Conservation (phyloP, 805 yeast genomes). For the Debaryomyces tyrocola region DNA sequence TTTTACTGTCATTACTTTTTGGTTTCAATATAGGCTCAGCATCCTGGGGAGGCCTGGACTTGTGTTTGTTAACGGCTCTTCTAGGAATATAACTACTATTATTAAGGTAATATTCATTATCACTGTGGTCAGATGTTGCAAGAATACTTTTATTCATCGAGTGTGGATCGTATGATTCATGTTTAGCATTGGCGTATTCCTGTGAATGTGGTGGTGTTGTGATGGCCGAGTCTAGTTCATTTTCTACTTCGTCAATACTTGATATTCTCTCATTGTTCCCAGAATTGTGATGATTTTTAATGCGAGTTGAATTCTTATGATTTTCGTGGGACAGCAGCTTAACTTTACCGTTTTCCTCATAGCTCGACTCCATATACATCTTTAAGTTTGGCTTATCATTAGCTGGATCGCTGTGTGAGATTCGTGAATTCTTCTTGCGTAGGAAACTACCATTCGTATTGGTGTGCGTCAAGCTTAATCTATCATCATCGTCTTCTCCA, state of each 20-base stretch:
- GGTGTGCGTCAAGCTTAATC: constrained; percentile 11
- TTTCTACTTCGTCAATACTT: background rate
- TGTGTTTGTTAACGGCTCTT: constrained; percentile 1
- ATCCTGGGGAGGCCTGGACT: background rate
- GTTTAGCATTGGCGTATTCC: constrained; percentile 11
- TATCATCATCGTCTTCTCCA: constrained; percentile 13
- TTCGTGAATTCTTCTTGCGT: background rate
- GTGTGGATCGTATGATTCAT: background rate
- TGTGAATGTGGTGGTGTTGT: constrained; percentile 37
- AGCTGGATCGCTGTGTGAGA: background rate
- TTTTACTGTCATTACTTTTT: background rate
- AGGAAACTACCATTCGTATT: background rate
- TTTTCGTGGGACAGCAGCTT: background rate
- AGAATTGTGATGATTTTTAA: background rate
- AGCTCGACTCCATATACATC: background rate
- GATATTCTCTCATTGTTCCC: background rate
- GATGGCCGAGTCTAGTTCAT: constrained; percentile 22
- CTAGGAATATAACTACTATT: constrained; percentile 14
- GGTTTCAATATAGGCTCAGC: background rate
- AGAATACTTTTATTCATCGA: background rate
- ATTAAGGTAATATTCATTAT: background rate
- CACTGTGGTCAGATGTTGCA: background rate
- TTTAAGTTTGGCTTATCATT: background rate
- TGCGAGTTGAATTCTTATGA: background rate
- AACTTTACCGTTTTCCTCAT: background rate